These are phyloP conservation scores for Xerocomellus amylosporus DNA, from an alignment of 768 basidiomycete genomes.

Conservation along the genomic window DNA sequence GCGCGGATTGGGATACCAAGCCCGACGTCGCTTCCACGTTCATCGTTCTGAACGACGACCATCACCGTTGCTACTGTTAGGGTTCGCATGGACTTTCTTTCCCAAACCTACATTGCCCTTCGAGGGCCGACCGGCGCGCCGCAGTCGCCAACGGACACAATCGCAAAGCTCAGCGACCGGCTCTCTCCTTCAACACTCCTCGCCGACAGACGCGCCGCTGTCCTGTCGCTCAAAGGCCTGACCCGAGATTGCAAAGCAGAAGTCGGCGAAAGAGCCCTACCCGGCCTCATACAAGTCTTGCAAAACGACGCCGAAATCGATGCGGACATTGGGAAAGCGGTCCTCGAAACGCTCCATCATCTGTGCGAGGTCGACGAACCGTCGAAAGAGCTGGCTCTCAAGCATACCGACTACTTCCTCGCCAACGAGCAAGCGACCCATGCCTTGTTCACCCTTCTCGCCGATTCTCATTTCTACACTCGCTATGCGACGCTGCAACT, in stretches of 20 bases:
- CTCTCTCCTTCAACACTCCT: slow-evolving; percentile 87
- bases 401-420: slow-evolving; percentile 80
- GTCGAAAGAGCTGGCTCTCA: slow-evolving; percentile 65
- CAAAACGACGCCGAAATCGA: slow-evolving; percentile 89
- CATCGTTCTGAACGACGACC: neutral
- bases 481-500: slow-evolving; percentile 83
- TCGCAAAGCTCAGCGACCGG: slow-evolving; percentile 82
- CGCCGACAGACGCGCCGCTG: slow-evolving; percentile 88
- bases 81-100: slow-evolving; percentile 72
- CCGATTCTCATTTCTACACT: slow-evolving; percentile 76
- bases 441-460: slow-evolving; percentile 72
- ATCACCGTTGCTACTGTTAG: neutral
- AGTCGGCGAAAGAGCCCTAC: slow-evolving; percentile 75
- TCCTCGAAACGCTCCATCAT: slow-evolving; percentile 81
- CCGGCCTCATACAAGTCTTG: slow-evolving; percentile 76
- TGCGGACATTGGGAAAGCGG: slow-evolving; percentile 87
- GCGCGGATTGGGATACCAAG: neutral
- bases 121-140: slow-evolving; percentile 80
- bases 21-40: neutral
- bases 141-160: slow-evolving; percentile 82
- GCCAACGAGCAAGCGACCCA: slow-evolving; percentile 69
- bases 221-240: slow-evolving; percentile 92
- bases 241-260: slow-evolving; percentile 88
- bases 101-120: slow-evolving; percentile 81
- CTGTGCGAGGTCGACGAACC: slow-evolving; percentile 79